Percentiles rank a stretch among this genome's conserved stretches.
Conservation (phyloP, 2,329 filamentous ascomycete genomes). For the Plectosphaerella sp. region DNA sequence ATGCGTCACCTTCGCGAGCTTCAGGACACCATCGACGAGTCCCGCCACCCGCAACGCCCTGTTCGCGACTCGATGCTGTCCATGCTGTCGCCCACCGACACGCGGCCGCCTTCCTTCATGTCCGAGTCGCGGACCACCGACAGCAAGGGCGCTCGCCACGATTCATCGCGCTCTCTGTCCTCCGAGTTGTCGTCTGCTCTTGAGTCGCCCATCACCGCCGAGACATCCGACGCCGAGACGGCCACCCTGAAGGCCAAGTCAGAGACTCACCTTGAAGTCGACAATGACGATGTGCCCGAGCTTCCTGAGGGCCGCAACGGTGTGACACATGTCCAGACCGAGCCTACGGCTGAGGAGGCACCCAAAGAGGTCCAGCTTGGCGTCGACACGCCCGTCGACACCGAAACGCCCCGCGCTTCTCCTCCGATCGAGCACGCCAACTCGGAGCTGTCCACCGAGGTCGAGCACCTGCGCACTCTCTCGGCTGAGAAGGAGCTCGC, state of each 20-base stretch:
- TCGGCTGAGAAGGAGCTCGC: constrained; percentile 73
- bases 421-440: neutral
- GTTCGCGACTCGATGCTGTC: constrained; percentile 55
- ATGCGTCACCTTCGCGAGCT: constrained; percentile 77
- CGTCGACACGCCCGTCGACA: neutral
- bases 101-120: constrained; percentile 77
- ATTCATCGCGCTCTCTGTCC: constrained; percentile 86
- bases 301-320: too few relatives aligned
- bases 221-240: constrained; percentile 57
- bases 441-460: constrained; percentile 53
- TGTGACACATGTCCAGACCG: neutral
- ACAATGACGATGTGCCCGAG: neutral
- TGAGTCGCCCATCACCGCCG: constrained; percentile 65
- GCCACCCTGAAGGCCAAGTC: constrained; percentile 37
- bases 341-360: too few relatives aligned
- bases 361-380: neutral
- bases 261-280: neutral
- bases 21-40: constrained; percentile 80
- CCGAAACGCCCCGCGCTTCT: neutral
- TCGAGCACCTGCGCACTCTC: constrained; percentile 66
- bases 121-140: constrained; percentile 68
- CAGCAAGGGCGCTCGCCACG: constrained; percentile 54
- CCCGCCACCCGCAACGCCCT: constrained; percentile 54
- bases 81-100: constrained; percentile 41
- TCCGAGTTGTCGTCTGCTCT: constrained; percentile 88